Evolutionary conservation across 768 basidiomycete genomes (phyloP).

Genomic region (Suillus lakei): DNA sequence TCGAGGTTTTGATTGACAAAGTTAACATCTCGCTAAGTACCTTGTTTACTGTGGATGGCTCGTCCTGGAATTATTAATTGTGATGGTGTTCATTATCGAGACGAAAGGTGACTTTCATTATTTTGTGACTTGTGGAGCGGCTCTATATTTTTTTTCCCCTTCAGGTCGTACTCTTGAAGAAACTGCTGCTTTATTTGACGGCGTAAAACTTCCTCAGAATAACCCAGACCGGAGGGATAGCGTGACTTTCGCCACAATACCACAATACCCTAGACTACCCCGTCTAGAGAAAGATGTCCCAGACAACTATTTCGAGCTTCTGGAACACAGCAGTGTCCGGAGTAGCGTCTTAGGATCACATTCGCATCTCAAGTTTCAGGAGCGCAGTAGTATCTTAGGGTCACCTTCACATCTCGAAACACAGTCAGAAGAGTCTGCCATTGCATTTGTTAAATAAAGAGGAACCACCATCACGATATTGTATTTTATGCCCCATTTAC

Average conservation of each 20-base stretch:
- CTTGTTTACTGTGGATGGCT: constrained; percentile 71
- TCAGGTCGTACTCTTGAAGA: constrained; percentile 71
- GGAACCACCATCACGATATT: constrained; percentile 10
- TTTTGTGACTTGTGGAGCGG: constrained; percentile 10
- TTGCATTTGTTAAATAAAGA: constrained; percentile 4
- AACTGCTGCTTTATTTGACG: constrained; percentile 74
- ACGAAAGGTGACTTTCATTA: constrained; percentile 52
- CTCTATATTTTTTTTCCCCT: constrained; percentile 19
- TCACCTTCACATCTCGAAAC: constrained; percentile 8
- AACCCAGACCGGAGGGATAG: constrained; percentile 53
- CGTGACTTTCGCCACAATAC: constrained; percentile 24
- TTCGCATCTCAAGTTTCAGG: constrained; percentile 13
- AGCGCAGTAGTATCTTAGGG: not conserved
- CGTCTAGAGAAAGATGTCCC: constrained; percentile 7
- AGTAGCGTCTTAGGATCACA: not conserved
- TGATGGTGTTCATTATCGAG: constrained; percentile 60
- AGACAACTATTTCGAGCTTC: constrained; percentile 14
- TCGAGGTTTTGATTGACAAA: not conserved
- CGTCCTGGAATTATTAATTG: constrained; percentile 60
- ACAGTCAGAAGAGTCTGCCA: constrained; percentile 13
- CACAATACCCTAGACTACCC: not conserved
- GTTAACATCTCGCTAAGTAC: constrained; percentile 43
- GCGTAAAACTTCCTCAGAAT: constrained; percentile 43
- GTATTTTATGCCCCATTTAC: constrained; percentile 13
- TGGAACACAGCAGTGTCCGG: not conserved